A percentile compares a stretch with the other conserved stretches of the same genome.
Conservation (phyloP, 108 stramenopile genomes). For the Skeletonema potamos region DNA sequence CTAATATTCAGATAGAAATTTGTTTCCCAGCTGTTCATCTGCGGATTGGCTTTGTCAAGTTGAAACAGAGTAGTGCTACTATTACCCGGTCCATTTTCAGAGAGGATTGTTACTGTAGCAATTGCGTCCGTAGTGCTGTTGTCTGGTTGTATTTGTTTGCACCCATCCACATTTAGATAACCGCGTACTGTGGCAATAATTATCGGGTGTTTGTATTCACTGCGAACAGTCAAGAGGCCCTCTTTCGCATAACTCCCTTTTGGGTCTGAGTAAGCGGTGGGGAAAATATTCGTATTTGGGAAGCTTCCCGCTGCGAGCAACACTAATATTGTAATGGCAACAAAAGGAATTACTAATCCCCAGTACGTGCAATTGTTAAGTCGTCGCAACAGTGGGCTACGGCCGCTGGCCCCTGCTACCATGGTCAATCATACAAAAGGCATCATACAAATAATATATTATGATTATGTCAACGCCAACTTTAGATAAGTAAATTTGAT, state of each 20-base stretch:
- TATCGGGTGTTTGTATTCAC: constrained; percentile 7
- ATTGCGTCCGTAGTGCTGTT: not conserved
- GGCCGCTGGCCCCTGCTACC: no score
- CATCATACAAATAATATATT: no score
- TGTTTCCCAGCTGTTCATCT: constrained; percentile 8
- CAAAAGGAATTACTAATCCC: not conserved
- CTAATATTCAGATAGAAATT: constrained; percentile 3
- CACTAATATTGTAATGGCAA: not conserved
- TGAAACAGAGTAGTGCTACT: not conserved
- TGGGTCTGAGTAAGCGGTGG: not conserved
- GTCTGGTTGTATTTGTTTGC: not conserved
- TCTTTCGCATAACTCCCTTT: not conserved
- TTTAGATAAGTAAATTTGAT: no score
- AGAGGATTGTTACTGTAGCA: not conserved
- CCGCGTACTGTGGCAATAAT: constrained; percentile 14
- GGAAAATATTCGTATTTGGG: not conserved
- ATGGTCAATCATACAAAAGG: no score
- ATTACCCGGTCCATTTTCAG: not conserved
- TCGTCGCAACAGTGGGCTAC: no score
- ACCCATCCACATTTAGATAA: not conserved
- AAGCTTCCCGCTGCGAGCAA: not conserved
- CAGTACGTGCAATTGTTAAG: not conserved
- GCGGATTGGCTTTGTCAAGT: not conserved
- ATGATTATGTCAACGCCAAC: no score
- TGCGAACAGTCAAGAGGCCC: constrained; percentile 3